phyloP scores from a whole-genome alignment of 2,329 filamentous ascomycete genomes.

The Nigrospora sphaerica region DNA sequence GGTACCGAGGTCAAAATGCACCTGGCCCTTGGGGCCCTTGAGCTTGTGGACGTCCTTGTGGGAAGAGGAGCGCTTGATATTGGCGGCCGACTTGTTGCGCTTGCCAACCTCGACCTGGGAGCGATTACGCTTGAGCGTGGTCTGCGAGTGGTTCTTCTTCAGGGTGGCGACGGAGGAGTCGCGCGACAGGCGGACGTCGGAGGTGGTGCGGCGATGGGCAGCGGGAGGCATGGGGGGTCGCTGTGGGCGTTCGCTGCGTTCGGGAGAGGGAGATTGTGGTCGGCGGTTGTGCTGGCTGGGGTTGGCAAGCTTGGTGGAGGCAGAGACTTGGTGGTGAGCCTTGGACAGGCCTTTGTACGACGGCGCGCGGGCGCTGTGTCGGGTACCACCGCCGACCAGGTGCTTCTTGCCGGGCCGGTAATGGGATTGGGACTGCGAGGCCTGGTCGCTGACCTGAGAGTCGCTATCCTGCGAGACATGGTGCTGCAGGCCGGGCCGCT shows the following conservation, averaged over 20 bases:
- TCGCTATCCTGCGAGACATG: conserved; percentile 23
- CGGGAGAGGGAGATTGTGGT: conserved; percentile 26
- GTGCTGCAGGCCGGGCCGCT: conserved; percentile 33
- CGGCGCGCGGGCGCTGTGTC: conserved; percentile 44
- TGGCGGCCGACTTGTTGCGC: conserved; percentile 41
- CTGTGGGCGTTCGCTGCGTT: conserved; percentile 33
- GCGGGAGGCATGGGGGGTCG: conserved; percentile 22
- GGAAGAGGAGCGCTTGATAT: conserved; percentile 45
- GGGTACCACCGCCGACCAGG: conserved; percentile 34
- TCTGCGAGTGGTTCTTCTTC: conserved; percentile 47
- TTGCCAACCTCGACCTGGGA: conserved; percentile 50
- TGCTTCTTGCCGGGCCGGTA: conserved; percentile 28
- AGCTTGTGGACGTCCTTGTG: conserved; percentile 40
- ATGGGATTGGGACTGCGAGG: conserved; percentile 16
- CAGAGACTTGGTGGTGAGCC: conserved; percentile 16
- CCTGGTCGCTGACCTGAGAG: conserved; percentile 26
- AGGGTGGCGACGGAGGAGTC: conserved; percentile 33
- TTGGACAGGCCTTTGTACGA: conserved; percentile 47
- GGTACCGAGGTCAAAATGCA: conserved; percentile 58
- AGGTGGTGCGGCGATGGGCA: conserved; percentile 40
- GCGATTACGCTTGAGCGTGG: conserved; percentile 52
- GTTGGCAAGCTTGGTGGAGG: conserved; percentile 1
- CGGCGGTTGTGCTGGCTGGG: conserved; percentile 5
- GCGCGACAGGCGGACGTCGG: conserved; percentile 42
- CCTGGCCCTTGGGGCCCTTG: conserved; percentile 39